A percentile compares a stretch with the other conserved stretches of the same genome.
These are phyloP conservation scores for Paraglomus occultum DNA, from an alignment of 192 early-diverging fungal genomes.

Conservation along the genomic window DNA sequence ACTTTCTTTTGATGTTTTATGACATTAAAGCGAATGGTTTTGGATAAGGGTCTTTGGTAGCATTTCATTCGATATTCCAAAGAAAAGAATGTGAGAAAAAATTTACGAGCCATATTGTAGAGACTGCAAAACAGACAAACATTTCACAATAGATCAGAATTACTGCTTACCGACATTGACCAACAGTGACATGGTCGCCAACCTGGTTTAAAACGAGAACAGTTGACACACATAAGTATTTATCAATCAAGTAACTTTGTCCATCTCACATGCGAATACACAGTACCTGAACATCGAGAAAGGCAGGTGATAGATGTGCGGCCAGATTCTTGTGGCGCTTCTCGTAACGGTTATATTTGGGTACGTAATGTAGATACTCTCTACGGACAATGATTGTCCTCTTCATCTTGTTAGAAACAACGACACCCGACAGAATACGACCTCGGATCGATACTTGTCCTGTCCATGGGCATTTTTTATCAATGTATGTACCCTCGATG, in stretches of 20 bases:
- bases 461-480: slow-evolving; percentile 99
- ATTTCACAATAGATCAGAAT: neutral
- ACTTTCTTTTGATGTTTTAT: slow-evolving; percentile 87
- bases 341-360: slow-evolving; percentile 99
- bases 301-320: slow-evolving; percentile 92
- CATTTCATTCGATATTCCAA: no score
- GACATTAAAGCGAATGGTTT: slow-evolving; percentile 99
- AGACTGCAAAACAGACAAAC: neutral
- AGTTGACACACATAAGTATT: neutral
- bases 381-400: slow-evolving; percentile 97
- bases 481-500: slow-evolving; percentile 96
- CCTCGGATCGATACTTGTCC: slow-evolving; percentile 96
- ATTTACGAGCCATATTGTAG: neutral
- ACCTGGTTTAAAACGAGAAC: slow-evolving; percentile 25
- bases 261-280: neutral
- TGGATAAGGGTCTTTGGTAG: slow-evolving; percentile 81
- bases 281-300: slow-evolving; percentile 72
- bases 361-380: slow-evolving; percentile 99
- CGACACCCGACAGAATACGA: slow-evolving; percentile 91
- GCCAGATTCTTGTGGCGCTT: slow-evolving; percentile 99
- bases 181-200: slow-evolving; percentile 95
- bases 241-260: slow-evolving; percentile 16
- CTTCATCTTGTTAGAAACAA: slow-evolving; percentile 98
- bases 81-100: slow-evolving; percentile 18
- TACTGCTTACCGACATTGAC: slow-evolving; percentile 82